phyloP scores from a whole-genome alignment of 163 green algal species.

The Smithsoniella earleae region DNA sequence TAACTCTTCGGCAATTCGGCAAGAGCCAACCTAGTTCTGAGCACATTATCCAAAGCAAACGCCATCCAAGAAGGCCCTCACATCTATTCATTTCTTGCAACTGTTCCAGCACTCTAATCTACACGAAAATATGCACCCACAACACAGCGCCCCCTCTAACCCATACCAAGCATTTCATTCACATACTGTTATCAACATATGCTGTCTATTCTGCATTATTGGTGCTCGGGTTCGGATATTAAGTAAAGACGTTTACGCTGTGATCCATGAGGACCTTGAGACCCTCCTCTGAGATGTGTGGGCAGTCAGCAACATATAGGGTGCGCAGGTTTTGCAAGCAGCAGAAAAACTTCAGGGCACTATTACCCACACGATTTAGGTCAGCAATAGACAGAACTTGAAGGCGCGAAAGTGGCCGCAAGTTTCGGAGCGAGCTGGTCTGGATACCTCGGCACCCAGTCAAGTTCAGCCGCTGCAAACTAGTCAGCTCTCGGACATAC shows the following conservation, averaged over 20 bases:
- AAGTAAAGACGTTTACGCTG: neutral
- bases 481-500: neutral
- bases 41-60: too few relatives aligned
- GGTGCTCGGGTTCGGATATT: too few relatives aligned
- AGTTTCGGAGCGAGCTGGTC: neutral
- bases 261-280: neutral
- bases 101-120: too few relatives aligned
- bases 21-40: too few relatives aligned
- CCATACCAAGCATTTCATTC: too few relatives aligned
- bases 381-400: neutral
- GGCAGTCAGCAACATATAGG: neutral
- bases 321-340: neutral
- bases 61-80: too few relatives aligned
- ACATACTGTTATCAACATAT: too few relatives aligned
- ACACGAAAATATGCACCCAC: too few relatives aligned
- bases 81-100: too few relatives aligned
- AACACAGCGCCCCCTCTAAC: too few relatives aligned
- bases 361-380: neutral
- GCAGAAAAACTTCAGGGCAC: neutral
- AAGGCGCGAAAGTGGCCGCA: neutral
- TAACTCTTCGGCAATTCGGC: too few relatives aligned
- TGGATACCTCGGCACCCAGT: conserved; percentile 15
- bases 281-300: neutral
- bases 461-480: neutral
- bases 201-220: too few relatives aligned